Percentiles rank a stretch among this genome's conserved stretches.
Evolutionary conservation across 148 eudicot species (phyloP).

Genomic region (Bassia scoparia): DNA sequence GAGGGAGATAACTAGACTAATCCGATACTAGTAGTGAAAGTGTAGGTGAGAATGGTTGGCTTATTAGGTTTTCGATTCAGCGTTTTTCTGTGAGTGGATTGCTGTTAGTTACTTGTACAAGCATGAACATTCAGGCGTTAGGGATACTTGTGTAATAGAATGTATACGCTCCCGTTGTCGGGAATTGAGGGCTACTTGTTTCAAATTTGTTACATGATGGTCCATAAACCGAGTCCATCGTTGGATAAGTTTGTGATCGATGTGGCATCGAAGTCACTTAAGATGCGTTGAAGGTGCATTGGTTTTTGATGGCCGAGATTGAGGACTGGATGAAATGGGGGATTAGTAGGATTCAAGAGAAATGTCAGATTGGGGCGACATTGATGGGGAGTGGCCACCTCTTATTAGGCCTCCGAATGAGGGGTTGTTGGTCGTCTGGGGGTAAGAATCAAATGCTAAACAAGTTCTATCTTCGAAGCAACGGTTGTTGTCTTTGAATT

Average conservation of each 20-base stretch:
- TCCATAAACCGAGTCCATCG: conserved; percentile 94
- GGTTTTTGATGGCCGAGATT: conserved; percentile 96
- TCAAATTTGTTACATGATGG: conserved; percentile 89
- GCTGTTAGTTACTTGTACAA: conserved; percentile 96
- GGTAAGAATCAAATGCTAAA: conserved; percentile 81
- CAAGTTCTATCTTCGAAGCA: conserved; percentile 75
- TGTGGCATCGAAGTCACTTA: conserved; percentile 67
- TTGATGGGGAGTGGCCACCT: conserved; percentile 90
- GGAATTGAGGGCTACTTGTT: conserved; percentile 95
- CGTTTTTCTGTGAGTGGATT: conserved; percentile 98
- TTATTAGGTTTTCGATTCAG: conserved; percentile 93
- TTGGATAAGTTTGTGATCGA: conserved; percentile 93
- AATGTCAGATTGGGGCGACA: conserved; percentile 91
- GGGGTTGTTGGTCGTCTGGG: conserved; percentile 32
- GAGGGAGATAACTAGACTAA: conserved; percentile 77
- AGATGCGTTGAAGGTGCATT: conserved; percentile 88
- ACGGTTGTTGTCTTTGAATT: conserved; percentile 66
- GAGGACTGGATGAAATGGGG: conserved; percentile 98
- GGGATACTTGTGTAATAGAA: conserved; percentile 93
- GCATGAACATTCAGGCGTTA: conserved; percentile 87
- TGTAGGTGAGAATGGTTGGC: conserved; percentile 89
- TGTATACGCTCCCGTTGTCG: conserved; percentile 85
- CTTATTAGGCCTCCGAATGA: conserved; percentile 65
- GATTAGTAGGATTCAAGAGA: conserved; percentile 92
- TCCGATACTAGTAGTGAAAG: conserved; percentile 55